Base-by-base conservation (phyloP, 495 filamentous ascomycete species). In the Saxophila tyrrhenica region DNA sequence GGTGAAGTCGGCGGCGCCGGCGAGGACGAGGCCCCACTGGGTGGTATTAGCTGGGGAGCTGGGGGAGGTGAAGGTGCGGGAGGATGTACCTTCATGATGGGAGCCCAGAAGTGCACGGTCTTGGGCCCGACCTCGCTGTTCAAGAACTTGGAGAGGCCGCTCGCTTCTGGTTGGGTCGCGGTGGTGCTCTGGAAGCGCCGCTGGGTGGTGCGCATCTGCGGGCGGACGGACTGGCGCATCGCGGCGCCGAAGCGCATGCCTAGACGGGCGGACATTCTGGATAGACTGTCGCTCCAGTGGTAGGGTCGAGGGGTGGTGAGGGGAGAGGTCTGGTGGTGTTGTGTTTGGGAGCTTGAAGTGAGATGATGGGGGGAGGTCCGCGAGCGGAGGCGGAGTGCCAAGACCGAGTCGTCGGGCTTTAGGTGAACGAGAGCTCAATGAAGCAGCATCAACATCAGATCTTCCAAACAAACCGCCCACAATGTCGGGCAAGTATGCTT, bases 31-130 rank as follows among this genome's bases (percentile, higher is more conserved):
- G 59, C 73, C 79, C 92, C 92, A 98, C 83, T 88, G 54, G 20
- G 52, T 39, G 25, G 63, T 38, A 52, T 39, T 35, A 62, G 42
- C 24, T 13, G 29, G 13, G 29, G 29, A 13, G 17, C 29, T 48
- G 35, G 17, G 3, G 7, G 13, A 13, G 15, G 54, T 1, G 55
- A 9, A 53, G 38, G 52, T 21, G 24, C 10, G 22, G 25, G 39
- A 35, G 25, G 39, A 43, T 69, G 62, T 78, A 86, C 84, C 84
- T 96, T 98, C 86, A 96, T 94, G 32, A 98, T 82, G 25, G 91
- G 91, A 22, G 91, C 92, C 84, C 92, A 98, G 74, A 98, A 98
- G 71, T 98, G 92, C 65, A 98, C 89, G 52, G 92, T 98, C 82
- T 95, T 94, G 32, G 94, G 66, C 24, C 89, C 89, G 52, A 94